These are phyloP conservation scores for Blastobotrys terrestris DNA, from an alignment of 805 yeast genomes.

Conservation along the genomic window DNA sequence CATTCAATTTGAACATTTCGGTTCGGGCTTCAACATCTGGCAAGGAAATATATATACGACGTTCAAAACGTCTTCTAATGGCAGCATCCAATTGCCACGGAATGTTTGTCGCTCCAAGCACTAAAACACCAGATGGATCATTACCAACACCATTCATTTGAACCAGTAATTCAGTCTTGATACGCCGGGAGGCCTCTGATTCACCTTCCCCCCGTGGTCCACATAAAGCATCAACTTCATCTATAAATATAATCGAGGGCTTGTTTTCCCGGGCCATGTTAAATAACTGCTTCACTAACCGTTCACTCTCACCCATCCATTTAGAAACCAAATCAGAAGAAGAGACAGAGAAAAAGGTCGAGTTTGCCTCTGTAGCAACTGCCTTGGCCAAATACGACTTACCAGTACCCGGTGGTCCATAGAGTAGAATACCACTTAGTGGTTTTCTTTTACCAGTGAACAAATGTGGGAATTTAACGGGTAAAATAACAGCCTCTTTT, in stretches of 20 bases:
- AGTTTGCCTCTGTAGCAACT: slow-evolving; percentile 96
- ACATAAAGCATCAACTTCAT: slow-evolving; percentile 96
- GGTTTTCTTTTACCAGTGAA: slow-evolving; percentile 95
- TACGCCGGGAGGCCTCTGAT: slow-evolving; percentile 92
- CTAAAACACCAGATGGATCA: slow-evolving; percentile 86
- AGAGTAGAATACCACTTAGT: slow-evolving; percentile 77
- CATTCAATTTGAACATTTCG: slow-evolving; percentile 89
- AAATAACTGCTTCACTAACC: slow-evolving; percentile 90
- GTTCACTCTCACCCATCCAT: slow-evolving; percentile 99
- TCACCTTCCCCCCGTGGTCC: slow-evolving; percentile 99
- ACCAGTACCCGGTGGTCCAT: slow-evolving; percentile 98
- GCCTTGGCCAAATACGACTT: slow-evolving; percentile 96
- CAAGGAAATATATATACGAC: slow-evolving; percentile 87
- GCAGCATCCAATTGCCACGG: slow-evolving; percentile 99
- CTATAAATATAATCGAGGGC: slow-evolving; percentile 93
- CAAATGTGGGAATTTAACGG: slow-evolving; percentile 92
- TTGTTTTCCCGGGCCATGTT: slow-evolving; percentile 94
- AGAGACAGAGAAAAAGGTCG: slow-evolving; percentile 94
- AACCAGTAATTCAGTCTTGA: slow-evolving; percentile 89
- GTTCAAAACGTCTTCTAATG: slow-evolving; percentile 91
- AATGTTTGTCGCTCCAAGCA: slow-evolving; percentile 94
- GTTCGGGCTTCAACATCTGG: slow-evolving; percentile 93
- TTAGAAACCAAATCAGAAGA: slow-evolving; percentile 93
- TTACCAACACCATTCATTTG: slow-evolving; percentile 99
- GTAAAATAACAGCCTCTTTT: slow-evolving; percentile 94